These are phyloP conservation scores for Microsporum ferrugineum DNA, from an alignment of 2,329 filamentous ascomycete species.

Conservation along the genomic window DNA sequence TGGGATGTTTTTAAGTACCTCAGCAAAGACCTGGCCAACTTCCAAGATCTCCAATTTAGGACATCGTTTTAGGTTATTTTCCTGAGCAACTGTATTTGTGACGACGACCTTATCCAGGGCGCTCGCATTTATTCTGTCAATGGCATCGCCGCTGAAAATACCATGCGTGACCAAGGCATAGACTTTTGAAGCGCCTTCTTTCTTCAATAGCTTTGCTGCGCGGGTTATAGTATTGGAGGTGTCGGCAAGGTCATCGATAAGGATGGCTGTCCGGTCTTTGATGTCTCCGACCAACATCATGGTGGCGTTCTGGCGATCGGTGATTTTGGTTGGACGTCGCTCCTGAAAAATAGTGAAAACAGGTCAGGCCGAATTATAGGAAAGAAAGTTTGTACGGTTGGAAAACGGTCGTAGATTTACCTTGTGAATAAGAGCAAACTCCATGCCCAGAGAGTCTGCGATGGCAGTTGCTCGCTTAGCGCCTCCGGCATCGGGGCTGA, in stretches of 20 bases:
- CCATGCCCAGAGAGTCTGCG: conserved; percentile 82
- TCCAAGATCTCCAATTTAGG: conserved; percentile 87
- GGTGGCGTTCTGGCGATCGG: conserved; percentile 65
- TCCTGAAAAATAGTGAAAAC: conserved; percentile 45
- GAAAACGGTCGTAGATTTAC: conserved; percentile 37
- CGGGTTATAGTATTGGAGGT: conserved; percentile 96
- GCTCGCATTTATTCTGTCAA: conserved; percentile 85
- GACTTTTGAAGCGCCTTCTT: conserved; percentile 76
- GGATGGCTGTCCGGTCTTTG: conserved; percentile 65
- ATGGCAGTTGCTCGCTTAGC: conserved; percentile 94
- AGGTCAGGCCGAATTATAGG: conserved; percentile 17
- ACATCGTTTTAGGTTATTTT: conserved; percentile 64
- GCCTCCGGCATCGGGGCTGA: conserved; percentile 91
- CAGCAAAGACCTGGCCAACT: conserved; percentile 77
- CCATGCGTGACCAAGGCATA: conserved; percentile 92
- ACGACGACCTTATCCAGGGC: conserved; percentile 87
- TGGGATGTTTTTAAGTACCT: conserved; percentile 42
- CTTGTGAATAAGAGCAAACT: conserved; percentile 98
- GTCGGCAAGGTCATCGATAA: conserved; percentile 89
- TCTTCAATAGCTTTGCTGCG: conserved; percentile 92
- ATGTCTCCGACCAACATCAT: conserved; percentile 95
- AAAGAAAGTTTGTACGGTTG: conserved; percentile 1
- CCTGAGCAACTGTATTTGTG: conserved; percentile 88
- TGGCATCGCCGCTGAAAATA: conserved; percentile 87
- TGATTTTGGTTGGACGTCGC: conserved; percentile 77